Base-by-base conservation (phyloP, 1,284 basidiomycete species). In the Malassezia caprae region DNA sequence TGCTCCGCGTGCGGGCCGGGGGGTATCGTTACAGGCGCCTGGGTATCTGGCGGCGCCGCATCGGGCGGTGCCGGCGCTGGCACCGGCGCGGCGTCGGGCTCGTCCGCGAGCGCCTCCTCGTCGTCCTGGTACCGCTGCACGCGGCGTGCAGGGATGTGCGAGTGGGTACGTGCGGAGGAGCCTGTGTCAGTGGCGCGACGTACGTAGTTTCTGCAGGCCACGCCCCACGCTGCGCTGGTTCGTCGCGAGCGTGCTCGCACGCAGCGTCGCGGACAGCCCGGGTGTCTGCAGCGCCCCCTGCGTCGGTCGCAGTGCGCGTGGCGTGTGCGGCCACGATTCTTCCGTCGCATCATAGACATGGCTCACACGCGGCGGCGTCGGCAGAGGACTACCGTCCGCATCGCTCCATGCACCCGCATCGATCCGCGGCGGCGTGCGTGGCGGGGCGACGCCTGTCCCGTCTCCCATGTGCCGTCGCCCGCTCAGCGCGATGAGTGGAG, bases 101-200 rank as follows among this genome's bases (percentile, higher is more conserved):
- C 46, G 2, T 59, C 48, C 12, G 61, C 60, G n/a, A 60, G 58
- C n/a, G 61, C 64, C 34, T 68, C 68, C 45, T 68, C 66, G n/a
- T 70, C 65, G 17, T 64, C 64, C 26, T 68, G 58, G 35, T 65
- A 59, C 32, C 63, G 58, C 12, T 61, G 55, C 40, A 68, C 66
- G 10, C 66, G 53, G 13, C 64, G 59, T 15, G 66, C 64, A 8
- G 64, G 66, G 8, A 62, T 59, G 39, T 67, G 66, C 15, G 56
- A 50, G 40, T 57, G 59, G 0, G 66, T 56, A 8, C 64, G 55
- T 12, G 44, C 48, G 5, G 48, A 26, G 12, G 48, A 44, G 27
- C 46, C 53, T 49, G 42, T 1, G 21, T 24, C 17, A 48, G 31
- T 17, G 11, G 2, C 11, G n/a, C 15, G 10, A 55, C 48, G 43